Conservation (phyloP, 2,329 filamentous ascomycete species). For the Penicillium sp. region DNA sequence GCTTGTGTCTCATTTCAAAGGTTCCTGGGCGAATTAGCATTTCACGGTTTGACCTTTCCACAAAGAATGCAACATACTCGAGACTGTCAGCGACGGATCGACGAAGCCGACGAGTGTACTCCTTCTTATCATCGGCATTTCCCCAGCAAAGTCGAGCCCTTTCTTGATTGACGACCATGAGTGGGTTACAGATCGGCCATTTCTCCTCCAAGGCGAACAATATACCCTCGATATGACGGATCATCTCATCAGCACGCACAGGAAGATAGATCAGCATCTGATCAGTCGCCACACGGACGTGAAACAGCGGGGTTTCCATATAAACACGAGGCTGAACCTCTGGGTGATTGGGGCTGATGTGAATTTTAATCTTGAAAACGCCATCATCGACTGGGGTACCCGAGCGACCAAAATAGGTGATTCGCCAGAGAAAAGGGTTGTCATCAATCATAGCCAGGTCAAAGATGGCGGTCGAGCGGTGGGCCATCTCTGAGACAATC, state of each 20-base stretch:
- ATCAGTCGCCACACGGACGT: conserved; percentile 78
- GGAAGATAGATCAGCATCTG: conserved; percentile 83
- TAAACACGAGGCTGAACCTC: conserved; percentile 82
- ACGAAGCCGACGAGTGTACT: conserved; percentile 79
- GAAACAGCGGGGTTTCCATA: conserved; percentile 80
- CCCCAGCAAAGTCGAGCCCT: conserved; percentile 89
- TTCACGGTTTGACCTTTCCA: neutral
- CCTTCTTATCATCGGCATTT: conserved; percentile 71
- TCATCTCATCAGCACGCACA: conserved; percentile 71
- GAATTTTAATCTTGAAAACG: conserved; percentile 77
- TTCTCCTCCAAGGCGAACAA: conserved; percentile 84
- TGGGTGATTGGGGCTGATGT: conserved; percentile 82
- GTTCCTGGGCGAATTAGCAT: neutral
- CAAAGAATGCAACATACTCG: conserved; percentile 18
- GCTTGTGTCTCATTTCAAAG: neutral
- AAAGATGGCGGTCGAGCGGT: conserved; percentile 67
- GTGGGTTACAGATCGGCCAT: conserved; percentile 82
- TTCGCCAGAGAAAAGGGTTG: conserved; percentile 85
- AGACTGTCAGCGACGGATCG: conserved; percentile 63
- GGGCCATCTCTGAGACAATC: conserved; percentile 72
- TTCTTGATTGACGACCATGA: conserved; percentile 82
- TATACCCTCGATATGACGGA: conserved; percentile 80
- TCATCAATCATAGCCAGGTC: conserved; percentile 73
- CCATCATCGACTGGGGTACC: conserved; percentile 94
- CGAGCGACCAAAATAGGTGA: conserved; percentile 87